Evolutionary conservation across 768 basidiomycete species (phyloP).

Genomic region (Termitomyces sp.): DNA sequence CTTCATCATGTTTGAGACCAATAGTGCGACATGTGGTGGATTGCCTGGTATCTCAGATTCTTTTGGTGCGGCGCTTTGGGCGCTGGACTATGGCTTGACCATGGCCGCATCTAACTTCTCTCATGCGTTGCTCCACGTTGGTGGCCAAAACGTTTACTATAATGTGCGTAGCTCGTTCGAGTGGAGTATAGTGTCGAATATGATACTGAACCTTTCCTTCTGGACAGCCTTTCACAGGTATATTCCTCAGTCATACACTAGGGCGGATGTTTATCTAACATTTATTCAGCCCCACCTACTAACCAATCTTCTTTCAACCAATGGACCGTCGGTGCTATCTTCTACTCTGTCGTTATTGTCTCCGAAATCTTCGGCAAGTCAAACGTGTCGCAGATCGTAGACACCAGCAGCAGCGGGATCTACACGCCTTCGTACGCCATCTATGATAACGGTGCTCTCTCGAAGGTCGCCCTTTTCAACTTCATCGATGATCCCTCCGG

Average conservation of each 20-base stretch:
- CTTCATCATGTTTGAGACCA: conserved; percentile 68
- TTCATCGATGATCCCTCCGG: conserved; percentile 59
- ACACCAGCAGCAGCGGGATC: conserved; percentile 47
- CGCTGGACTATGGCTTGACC: conserved; percentile 55
- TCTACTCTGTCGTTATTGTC: conserved; percentile 67
- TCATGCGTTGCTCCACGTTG: conserved; percentile 50
- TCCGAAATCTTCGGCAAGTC: conserved; percentile 68
- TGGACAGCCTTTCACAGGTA: conserved; percentile 54
- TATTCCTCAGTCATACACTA: neutral
- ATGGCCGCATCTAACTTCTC: conserved; percentile 56
- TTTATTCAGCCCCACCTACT: conserved; percentile 34
- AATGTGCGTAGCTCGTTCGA: conserved; percentile 39
- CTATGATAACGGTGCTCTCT: conserved; percentile 63
- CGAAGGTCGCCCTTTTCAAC: conserved; percentile 67
- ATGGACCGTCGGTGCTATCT: conserved; percentile 72
- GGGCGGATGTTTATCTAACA: neutral
- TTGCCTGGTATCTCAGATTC: conserved; percentile 58
- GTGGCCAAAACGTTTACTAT: conserved; percentile 64
- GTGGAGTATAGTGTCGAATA: conserved; percentile 16
- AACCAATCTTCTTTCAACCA: conserved; percentile 52
- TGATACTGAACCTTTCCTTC: conserved; percentile 22
- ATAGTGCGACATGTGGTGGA: conserved; percentile 65
- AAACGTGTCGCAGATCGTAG: conserved; percentile 60
- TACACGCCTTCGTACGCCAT: conserved; percentile 68
- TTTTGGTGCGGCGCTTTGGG: conserved; percentile 64